Conservation (phyloP, 176 grass and related monocot species). For the Oryza meridionalis region DNA sequence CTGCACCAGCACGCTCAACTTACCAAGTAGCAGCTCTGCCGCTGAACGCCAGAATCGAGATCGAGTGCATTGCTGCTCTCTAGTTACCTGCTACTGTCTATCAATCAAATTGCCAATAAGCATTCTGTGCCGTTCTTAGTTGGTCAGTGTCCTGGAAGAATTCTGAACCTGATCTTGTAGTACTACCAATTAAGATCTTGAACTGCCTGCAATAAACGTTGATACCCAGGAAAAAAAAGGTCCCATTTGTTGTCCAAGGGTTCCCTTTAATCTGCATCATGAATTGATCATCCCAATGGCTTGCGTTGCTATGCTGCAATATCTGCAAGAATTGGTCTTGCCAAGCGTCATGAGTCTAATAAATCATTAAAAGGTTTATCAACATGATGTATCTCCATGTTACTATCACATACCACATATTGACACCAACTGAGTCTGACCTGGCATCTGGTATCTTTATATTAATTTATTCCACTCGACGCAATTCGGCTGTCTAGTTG, state of each 20-base stretch:
- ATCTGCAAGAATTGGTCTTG: too few relatives aligned
- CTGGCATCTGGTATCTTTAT: too few relatives aligned
- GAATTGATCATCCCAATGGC: background rate
- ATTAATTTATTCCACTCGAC: too few relatives aligned
- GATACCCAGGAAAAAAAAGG: background rate
- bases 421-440: too few relatives aligned
- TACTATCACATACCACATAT: too few relatives aligned
- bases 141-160: background rate
- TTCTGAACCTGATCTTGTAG: background rate
- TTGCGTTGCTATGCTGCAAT: too few relatives aligned
- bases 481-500: too few relatives aligned
- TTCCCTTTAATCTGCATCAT: background rate
- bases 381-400: too few relatives aligned
- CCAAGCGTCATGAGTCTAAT: too few relatives aligned
- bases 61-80: constrained; percentile 86
- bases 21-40: constrained; percentile 95
- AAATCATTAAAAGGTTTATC: too few relatives aligned
- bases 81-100: constrained; percentile 27
- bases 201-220: constrained; percentile 23
- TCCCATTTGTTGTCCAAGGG: background rate
- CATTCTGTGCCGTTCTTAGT: constrained; percentile 32
- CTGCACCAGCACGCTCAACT: constrained; percentile 81
- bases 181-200: constrained; percentile 1
- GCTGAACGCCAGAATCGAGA: constrained; percentile 89
- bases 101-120: constrained; percentile 32